Percentiles rank a stretch among this genome's conserved stretches.
Conservation (phyloP, 805 yeast species). For the Maudiozyma turicensis region DNA sequence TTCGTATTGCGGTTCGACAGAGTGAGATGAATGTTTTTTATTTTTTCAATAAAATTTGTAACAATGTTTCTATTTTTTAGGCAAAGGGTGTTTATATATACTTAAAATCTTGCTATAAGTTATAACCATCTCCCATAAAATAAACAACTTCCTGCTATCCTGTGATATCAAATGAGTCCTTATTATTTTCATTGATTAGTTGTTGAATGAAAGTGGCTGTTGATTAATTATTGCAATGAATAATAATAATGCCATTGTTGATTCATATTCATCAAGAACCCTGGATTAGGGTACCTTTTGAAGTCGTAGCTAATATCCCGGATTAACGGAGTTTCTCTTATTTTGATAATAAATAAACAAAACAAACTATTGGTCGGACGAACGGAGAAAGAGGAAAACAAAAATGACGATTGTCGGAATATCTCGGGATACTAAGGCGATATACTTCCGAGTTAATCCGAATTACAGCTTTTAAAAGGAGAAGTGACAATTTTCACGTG, state of each 20-base stretch:
- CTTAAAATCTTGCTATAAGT: too few relatives aligned
- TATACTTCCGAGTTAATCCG: background rate
- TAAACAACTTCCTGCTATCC: background rate
- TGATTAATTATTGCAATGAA: background rate
- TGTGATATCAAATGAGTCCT: background rate
- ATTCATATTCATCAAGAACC: background rate
- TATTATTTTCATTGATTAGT: too few relatives aligned
- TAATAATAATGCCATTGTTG: background rate
- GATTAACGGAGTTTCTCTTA: background rate
- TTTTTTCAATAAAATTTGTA: too few relatives aligned
- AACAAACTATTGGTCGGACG: background rate
- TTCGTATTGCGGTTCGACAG: too few relatives aligned
- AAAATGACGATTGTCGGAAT: too few relatives aligned
- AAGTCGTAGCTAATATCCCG: background rate
- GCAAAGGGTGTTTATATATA: too few relatives aligned
- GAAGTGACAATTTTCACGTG: background rate
- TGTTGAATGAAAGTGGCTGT: background rate
- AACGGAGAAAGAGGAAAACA: background rate
- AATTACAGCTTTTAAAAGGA: background rate
- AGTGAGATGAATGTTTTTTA: too few relatives aligned
- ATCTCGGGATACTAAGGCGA: background rate
- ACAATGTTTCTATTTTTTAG: too few relatives aligned
- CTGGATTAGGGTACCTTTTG: background rate
- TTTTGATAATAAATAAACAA: background rate
- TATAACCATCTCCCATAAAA: background rate